Conservation (phyloP, 83 land plant species). For the Thuja plicata region DNA sequence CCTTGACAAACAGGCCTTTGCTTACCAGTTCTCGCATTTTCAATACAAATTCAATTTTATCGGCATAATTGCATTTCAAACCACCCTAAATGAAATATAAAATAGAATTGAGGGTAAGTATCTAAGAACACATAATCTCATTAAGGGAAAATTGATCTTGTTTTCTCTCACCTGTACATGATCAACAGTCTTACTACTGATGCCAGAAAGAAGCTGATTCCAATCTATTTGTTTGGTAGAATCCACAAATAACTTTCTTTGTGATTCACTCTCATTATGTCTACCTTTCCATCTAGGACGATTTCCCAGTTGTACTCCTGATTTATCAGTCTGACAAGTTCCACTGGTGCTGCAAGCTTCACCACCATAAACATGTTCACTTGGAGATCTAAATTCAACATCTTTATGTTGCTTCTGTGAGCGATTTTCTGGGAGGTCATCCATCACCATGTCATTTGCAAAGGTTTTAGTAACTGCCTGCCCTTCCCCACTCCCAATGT, state of each 20-base stretch:
- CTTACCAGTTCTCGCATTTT: conserved; percentile 72
- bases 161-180: not conserved
- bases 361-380: conserved; percentile 28
- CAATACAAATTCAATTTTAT: conserved; percentile 63
- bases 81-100: conserved; percentile 10
- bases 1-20: conserved; percentile 75
- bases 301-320: conserved; percentile 23
- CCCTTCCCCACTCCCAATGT: not conserved
- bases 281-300: conserved; percentile 82
- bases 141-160: not conserved
- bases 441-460: conserved; percentile 18
- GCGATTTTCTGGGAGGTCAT: conserved; percentile 18
- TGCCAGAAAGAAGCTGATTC: not conserved
- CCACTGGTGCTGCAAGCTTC: conserved; percentile 91
- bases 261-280: not conserved
- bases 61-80: conserved; percentile 23
- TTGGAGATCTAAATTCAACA: conserved; percentile 45
- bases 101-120: not conserved
- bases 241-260: not conserved
- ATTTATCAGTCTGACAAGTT: conserved; percentile 21
- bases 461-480: not conserved
- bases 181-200: not conserved
- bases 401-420: conserved; percentile 24
- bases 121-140: not conserved
- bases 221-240: not conserved